Evolutionary conservation across 176 grass and related monocot species (phyloP).

Genomic region (Eleusine indica): DNA sequence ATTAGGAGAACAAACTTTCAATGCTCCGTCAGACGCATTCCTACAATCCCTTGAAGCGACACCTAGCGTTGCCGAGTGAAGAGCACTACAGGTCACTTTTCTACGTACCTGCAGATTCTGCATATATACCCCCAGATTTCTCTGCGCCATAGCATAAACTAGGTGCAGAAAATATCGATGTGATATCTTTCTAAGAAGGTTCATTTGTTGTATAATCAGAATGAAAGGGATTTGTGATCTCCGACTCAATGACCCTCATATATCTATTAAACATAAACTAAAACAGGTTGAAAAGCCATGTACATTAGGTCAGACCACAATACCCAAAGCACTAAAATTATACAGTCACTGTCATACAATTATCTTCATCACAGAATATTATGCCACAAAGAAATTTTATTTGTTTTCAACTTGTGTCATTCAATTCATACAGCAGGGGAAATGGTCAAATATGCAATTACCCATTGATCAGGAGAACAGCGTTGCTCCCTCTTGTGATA

Average conservation of each 20-base stretch:
- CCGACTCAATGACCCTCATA: conserved; percentile 10
- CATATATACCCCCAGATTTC: not conserved
- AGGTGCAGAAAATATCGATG: not conserved
- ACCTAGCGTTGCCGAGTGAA: not conserved
- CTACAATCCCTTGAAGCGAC: not conserved
- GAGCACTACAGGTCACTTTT: not conserved
- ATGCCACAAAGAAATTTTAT: not conserved
- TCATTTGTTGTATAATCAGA: conserved; percentile 6
- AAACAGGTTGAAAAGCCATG: not conserved
- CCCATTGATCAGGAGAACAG: conserved; percentile 98
- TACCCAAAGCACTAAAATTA: conserved; percentile 12
- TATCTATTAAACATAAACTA: not conserved
- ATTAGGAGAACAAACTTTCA: not conserved
- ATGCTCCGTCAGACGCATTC: not conserved
- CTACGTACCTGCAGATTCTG: not conserved
- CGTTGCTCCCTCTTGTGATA: conserved; percentile 91
- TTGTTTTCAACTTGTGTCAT: not conserved
- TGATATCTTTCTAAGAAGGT: conserved; percentile 20
- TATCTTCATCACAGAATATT: not conserved
- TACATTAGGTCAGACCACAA: conserved; percentile 7
- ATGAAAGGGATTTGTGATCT: conserved; percentile 24
- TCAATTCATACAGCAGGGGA: conserved; percentile 14
- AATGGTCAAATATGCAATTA: conserved; percentile 50
- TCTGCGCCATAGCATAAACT: not conserved
- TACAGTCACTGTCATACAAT: not conserved